phyloP scores from a whole-genome alignment of 1,284 basidiomycete species.

The Ganoderma sp. region DNA sequence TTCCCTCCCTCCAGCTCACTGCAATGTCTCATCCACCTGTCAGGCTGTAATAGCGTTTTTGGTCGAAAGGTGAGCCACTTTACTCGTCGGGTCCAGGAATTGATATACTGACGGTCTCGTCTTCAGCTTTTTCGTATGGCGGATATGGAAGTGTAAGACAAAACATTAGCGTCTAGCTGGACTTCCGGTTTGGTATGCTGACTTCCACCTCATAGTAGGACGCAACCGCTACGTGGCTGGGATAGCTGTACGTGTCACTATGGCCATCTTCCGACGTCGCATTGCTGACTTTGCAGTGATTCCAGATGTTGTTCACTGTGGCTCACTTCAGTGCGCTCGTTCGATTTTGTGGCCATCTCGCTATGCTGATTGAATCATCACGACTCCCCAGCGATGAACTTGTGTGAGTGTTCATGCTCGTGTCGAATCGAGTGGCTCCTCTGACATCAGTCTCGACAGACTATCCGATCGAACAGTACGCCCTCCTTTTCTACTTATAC shows the following conservation, averaged over 20 bases:
- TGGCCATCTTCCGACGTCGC: background rate
- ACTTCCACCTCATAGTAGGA: background rate
- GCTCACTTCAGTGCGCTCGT: background rate
- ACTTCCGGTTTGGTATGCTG: background rate
- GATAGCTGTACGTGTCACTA: background rate
- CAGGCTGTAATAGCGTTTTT: background rate
- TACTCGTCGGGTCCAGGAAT: background rate
- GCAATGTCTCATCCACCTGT: background rate
- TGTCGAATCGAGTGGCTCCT: background rate
- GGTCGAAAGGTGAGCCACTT: background rate
- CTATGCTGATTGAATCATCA: background rate
- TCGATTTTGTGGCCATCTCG: background rate
- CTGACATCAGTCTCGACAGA: background rate
- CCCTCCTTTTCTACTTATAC: background rate
- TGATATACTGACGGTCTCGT: background rate
- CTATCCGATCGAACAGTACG: background rate
- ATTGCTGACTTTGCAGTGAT: background rate
- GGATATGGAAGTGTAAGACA: background rate
- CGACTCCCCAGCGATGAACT: background rate
- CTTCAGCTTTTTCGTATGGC: background rate
- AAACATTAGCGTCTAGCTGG: too few relatives aligned
- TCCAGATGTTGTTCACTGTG: background rate
- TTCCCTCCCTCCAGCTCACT: background rate
- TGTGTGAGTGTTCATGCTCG: background rate
- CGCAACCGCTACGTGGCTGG: background rate